Base-by-base conservation (phyloP, 352 stramenopile species). In the Phytophthora citricola region DNA sequence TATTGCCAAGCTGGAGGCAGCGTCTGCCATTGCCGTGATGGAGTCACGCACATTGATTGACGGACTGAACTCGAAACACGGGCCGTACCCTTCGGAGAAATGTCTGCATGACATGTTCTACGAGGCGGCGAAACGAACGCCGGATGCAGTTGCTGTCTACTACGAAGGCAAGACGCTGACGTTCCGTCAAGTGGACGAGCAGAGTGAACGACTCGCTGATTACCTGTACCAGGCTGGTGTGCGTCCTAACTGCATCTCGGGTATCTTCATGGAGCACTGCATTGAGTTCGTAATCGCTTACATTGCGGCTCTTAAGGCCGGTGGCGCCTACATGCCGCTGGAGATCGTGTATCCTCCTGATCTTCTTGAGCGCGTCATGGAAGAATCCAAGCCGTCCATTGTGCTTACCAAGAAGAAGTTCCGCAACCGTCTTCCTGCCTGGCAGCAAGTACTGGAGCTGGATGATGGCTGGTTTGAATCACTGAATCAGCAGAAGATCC, bases 231-330 rank as follows among this genome's bases (percentile, higher is more conserved):
- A 78, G n/a, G 63, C 72, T 34, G 85, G 85, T 47, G 82, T 93
- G 31, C 84, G 84, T 4, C 82, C 82, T 2, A 90, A 90, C 63
- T 75, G 68, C 52, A 92, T 91, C 45, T 85, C 80, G 46, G 85
- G 82, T 29, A 90, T 93, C 69, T 93, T 98, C 63, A 97, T 98
- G 90, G 92, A 97, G 56, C 91, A 96, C 38, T 95, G 87, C 56
- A 80, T 89, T 53, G 87, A 97, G 77, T 98, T 97, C 66, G 90
- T 97, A 40, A 79, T 98, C 20, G 85, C 79, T 5, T 97, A 97
- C 68, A 76, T 98, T 32, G 93, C 92, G 7, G 88, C 91, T 9
- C 77, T 98, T 27, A 98, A 97, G 73, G 91, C 90, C 15, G 91
- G 93, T 12, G 92, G 87, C 17, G 87, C 87, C 7, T 98, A 97